Conservation (phyloP, 768 basidiomycete species). For the Russula vinacea region DNA sequence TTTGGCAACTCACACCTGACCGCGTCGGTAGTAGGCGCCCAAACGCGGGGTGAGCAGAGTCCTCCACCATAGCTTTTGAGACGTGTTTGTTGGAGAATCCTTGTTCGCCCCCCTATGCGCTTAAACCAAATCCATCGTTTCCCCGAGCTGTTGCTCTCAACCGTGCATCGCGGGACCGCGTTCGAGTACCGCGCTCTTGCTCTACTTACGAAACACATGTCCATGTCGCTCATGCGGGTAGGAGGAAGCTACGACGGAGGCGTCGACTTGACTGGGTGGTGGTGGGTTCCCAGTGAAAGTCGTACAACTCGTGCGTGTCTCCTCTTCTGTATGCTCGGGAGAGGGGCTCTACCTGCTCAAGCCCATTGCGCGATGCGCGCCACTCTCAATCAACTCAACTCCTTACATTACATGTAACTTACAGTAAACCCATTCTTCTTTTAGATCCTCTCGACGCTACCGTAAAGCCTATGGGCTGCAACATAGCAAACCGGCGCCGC, state of each 20-base stretch:
- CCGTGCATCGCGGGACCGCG: conserved; percentile 63
- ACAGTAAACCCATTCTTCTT: too few relatives aligned
- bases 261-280: conserved; percentile 87
- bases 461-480: neutral
- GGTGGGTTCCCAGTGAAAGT: conserved; percentile 65
- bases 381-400: too few relatives aligned
- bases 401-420: too few relatives aligned
- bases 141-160: conserved; percentile 37
- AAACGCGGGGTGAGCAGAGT: too few relatives aligned
- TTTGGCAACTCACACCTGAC: neutral
- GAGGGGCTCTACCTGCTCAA: too few relatives aligned
- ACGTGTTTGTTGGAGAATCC: neutral
- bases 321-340: too few relatives aligned
- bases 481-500: conserved; percentile 42
- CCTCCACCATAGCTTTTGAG: too few relatives aligned
- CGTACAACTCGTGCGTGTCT: conserved; percentile 11
- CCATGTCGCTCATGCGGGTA: conserved; percentile 75
- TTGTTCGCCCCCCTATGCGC: conserved; percentile 13
- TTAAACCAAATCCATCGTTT: conserved; percentile 10
- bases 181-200: conserved; percentile 71
- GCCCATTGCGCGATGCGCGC: too few relatives aligned
- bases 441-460: conserved; percentile 2
- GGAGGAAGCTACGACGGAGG: conserved; percentile 92
- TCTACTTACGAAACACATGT: conserved; percentile 60
- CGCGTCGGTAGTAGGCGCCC: neutral